phyloP scores from a whole-genome alignment of 768 basidiomycete genomes.

The Brasilioporus rufonigricans region DNA sequence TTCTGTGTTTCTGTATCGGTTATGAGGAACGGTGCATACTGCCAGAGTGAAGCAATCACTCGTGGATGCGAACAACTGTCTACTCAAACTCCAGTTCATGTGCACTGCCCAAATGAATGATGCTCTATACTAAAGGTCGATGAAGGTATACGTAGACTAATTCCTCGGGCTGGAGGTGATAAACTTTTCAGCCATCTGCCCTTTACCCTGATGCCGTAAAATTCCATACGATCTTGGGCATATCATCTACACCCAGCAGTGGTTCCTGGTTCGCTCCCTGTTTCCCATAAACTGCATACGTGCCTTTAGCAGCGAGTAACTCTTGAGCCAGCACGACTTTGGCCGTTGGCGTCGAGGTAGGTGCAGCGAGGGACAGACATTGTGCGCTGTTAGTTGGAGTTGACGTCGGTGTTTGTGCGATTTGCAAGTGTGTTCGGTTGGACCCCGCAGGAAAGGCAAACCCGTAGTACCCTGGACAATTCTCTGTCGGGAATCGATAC shows the following conservation, averaged over 20 bases:
- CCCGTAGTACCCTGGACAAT: conserved; percentile 32
- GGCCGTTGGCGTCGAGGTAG: conserved; percentile 29
- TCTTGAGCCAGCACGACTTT: conserved; percentile 17
- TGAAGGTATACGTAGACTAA: too few species aligned
- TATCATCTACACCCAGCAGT: conserved; percentile 14
- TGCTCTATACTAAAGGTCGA: too few species aligned
- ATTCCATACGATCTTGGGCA: conserved; percentile 22
- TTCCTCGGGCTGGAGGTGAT: too few species aligned
- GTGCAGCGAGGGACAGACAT: conserved; percentile 23
- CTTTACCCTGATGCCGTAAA: conserved; percentile 11
- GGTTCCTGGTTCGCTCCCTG: conserved; percentile 3
- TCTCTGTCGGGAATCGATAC: conserved; percentile 31
- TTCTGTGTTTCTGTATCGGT: too few species aligned
- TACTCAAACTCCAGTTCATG: too few species aligned
- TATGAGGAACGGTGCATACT: too few species aligned
- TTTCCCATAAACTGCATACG: conserved; percentile 16
- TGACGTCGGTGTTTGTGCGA: conserved; percentile 27
- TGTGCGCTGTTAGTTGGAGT: conserved; percentile 27
- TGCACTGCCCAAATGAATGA: too few species aligned
- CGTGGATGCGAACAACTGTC: too few species aligned
- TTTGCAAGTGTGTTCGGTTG: conserved; percentile 26
- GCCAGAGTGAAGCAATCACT: too few species aligned
- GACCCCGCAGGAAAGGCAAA: conserved; percentile 30
- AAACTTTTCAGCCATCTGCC: not conserved
- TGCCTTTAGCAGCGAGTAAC: not conserved